Conservation (phyloP, 116 monocot genomes). For the Zostera marina region DNA sequence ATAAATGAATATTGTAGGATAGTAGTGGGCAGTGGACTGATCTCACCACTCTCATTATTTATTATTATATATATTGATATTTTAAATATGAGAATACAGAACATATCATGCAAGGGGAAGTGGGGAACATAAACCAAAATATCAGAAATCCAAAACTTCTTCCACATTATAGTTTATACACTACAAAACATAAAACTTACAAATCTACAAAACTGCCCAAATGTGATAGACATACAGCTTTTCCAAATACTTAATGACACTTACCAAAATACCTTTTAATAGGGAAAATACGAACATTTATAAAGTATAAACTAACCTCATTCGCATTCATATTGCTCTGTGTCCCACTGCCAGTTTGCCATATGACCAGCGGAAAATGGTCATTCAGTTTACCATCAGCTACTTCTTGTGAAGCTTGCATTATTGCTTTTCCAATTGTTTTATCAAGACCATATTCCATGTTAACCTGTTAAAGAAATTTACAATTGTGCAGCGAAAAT, state of each 20-base stretch:
- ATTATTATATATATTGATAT: too few species aligned
- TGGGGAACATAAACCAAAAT: background rate
- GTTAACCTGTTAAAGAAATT: slow-evolving; percentile 54
- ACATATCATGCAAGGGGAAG: too few species aligned
- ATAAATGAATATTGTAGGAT: too few species aligned
- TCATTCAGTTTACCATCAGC: slow-evolving; percentile 88
- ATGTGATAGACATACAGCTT: background rate
- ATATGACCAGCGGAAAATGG: slow-evolving; percentile 96
- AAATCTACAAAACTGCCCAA: background rate
- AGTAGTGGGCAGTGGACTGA: too few species aligned
- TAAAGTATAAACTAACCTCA: slow-evolving; percentile 37
- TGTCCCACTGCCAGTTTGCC: slow-evolving; percentile 99
- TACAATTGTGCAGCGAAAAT: background rate
- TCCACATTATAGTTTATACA: background rate
- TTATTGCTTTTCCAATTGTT: slow-evolving; percentile 82
- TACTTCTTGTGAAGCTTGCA: slow-evolving; percentile 91
- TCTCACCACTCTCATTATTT: too few species aligned
- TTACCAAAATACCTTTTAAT: background rate
- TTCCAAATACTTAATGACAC: background rate
- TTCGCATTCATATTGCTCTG: slow-evolving; percentile 99
- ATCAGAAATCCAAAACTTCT: background rate
- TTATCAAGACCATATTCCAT: slow-evolving; percentile 93
- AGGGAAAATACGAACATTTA: background rate
- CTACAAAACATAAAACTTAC: background rate
- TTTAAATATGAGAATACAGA: too few species aligned